Base-by-base conservation (phyloP, 2,329 filamentous ascomycete species). In the Penicillium sp. region DNA sequence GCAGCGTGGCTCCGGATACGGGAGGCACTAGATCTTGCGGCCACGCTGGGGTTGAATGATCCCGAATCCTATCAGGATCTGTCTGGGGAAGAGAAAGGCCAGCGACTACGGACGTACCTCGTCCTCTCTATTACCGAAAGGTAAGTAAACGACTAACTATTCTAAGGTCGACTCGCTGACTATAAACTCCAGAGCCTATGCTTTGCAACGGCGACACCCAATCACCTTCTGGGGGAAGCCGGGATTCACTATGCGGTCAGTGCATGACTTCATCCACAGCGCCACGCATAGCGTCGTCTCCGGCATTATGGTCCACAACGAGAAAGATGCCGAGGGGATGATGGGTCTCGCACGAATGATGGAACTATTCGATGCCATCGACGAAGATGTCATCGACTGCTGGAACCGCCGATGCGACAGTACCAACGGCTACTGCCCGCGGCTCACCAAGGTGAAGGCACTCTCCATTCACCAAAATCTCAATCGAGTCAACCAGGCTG, bases 1-100 rank as follows among this genome's bases (percentile, higher is more conserved):
- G 87, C 86, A 67, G 89, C 88, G 1, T 92, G 89, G 88, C 90
- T 87, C 67, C 85, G 90, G 68, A 77, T 93, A 19, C 84, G 90
- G 25, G 90, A 93, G 72, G 89, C 88, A 7, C 57, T 74, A 6
- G 76, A 78, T 50, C 71, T 78, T 33, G 76, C 76, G 0, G 71
- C 74, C 5, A 74, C 75, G 1, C 50, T 78, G 13, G 72, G 74
- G 0, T 60, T 78, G 45, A 76, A 78, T 59, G 65, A 76, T 33
- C 74, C 76, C 1, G 65, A 66, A 16, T 73, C 72, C 10, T 78
- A 78, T 58, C 66, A 63, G 6, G 67, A 73, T 51, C 62, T 76
- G 3, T 63, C 70, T 6, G 58, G 65, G 4, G 75, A 76, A 44
- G 70, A 72, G 39, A 74, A 72, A 50, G 75, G 76, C 19, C 75